phyloP scores from a whole-genome alignment of 345 rosid species.

The Bretschneidera sinensis region DNA sequence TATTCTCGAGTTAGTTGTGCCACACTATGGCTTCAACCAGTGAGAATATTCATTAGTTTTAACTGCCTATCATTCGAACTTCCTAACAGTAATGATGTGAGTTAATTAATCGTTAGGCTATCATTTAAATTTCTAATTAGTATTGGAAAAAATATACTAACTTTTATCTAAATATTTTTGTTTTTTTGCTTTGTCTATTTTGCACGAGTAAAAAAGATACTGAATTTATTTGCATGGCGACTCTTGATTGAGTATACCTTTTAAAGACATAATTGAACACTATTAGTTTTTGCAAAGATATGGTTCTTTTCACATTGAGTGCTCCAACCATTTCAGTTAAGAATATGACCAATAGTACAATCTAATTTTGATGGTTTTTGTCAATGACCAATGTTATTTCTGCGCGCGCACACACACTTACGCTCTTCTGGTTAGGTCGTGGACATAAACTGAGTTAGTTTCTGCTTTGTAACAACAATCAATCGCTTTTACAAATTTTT shows the following conservation, averaged over 20 bases:
- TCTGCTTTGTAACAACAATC: too few relatives aligned
- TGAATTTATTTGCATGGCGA: not conserved
- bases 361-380: not conserved
- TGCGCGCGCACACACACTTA: too few relatives aligned
- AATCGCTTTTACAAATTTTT: too few relatives aligned
- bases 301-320: not conserved
- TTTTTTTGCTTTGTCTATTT: not conserved
- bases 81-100: constrained; percentile 65
- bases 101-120: too few relatives aligned
- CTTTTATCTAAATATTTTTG: constrained; percentile 53
- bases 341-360: too few relatives aligned
- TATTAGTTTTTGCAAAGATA: not conserved
- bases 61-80: constrained; percentile 55
- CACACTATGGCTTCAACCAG: constrained; percentile 27
- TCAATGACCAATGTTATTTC: not conserved
- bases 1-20: constrained; percentile 56
- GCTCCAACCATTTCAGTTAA: not conserved
- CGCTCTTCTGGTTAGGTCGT: too few relatives aligned
- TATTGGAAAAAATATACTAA: too few relatives aligned
- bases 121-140: too few relatives aligned
- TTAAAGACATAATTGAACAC: not conserved
- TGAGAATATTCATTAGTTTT: constrained; percentile 45
- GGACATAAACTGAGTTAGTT: too few relatives aligned
- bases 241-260: not conserved
- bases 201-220: too few relatives aligned